Evolutionary conservation across 129 eudicot genomes (phyloP).

Genomic region (Gnaphalium uliginosum): DNA sequence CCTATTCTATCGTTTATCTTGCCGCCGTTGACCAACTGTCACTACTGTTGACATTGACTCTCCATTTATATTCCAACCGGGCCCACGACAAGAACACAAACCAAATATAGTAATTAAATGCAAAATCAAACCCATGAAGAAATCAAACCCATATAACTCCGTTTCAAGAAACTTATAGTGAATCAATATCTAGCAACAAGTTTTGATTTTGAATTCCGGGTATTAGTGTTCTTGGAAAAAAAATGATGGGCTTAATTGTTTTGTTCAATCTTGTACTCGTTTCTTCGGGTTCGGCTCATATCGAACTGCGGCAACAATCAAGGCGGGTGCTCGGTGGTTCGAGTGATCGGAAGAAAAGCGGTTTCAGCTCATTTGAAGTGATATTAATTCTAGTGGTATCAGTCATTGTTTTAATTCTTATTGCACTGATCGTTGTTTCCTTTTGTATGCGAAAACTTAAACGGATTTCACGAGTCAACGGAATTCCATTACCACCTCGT

Average conservation of each 20-base stretch:
- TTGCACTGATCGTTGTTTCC: slow-evolving; percentile 39
- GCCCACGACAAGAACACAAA: not conserved
- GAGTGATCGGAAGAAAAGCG: slow-evolving; percentile 9
- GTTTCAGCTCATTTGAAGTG: slow-evolving; percentile 36
- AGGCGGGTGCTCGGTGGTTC: slow-evolving; percentile 18
- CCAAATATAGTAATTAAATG: not conserved
- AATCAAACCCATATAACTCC: slow-evolving; percentile 5
- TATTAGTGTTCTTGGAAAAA: slow-evolving; percentile 2
- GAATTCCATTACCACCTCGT: slow-evolving; percentile 31
- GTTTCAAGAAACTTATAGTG: slow-evolving; percentile 3
- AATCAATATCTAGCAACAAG: not conserved
- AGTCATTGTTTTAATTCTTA: slow-evolving; percentile 40
- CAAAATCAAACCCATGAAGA: slow-evolving; percentile 13
- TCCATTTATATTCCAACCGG: not conserved
- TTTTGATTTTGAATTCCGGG: not conserved
- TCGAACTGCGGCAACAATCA: slow-evolving; percentile 21
- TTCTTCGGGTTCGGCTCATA: slow-evolving; percentile 39
- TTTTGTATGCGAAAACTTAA: slow-evolving; percentile 36
- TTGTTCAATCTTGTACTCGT: slow-evolving; percentile 23
- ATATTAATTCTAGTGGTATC: slow-evolving; percentile 41
- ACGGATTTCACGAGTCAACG: slow-evolving; percentile 33
- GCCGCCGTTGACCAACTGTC: slow-evolving; percentile 25
- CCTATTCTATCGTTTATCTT: not conserved
- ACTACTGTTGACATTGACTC: slow-evolving; percentile 14
- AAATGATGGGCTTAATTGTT: slow-evolving; percentile 4